Conservation (phyloP, 164 flowering plant genomes). For the Tetracentron sinense region DNA sequence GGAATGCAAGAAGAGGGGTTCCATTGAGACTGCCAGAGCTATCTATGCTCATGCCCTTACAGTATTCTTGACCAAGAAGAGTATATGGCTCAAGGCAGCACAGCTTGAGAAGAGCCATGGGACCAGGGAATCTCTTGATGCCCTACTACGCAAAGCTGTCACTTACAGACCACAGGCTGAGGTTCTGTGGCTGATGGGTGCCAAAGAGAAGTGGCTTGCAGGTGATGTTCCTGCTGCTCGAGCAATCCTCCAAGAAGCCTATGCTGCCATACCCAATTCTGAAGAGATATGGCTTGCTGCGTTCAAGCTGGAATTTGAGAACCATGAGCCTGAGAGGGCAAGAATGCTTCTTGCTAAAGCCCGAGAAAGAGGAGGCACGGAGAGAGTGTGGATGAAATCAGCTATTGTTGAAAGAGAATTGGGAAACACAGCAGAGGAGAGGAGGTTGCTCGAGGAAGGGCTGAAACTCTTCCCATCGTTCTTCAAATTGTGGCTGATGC, state of each 20-base stretch:
- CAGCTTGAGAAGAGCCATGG: constrained; percentile 95
- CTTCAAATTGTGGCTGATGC: constrained; percentile 91
- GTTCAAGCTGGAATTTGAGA: constrained; percentile 94
- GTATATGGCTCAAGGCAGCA: constrained; percentile 96
- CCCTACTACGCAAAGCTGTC: constrained; percentile 76
- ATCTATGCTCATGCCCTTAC: constrained; percentile 89
- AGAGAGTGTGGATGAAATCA: constrained; percentile 97
- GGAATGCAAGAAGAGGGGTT: constrained; percentile 89
- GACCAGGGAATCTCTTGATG: constrained; percentile 88
- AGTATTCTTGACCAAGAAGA: constrained; percentile 82
- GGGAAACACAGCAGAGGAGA: constrained; percentile 68
- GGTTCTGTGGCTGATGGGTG: constrained; percentile 95
- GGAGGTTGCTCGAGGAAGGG: constrained; percentile 73
- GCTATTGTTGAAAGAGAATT: constrained; percentile 90
- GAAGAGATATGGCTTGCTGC: constrained; percentile 99
- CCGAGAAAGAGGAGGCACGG: constrained; percentile 81
- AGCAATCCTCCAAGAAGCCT: constrained; percentile 89
- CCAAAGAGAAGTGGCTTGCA: constrained; percentile 98
- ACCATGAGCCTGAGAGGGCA: constrained; percentile 88
- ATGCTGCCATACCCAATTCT: constrained; percentile 90
- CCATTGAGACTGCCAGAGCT: constrained; percentile 91
- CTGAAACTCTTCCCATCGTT: constrained; percentile 68
- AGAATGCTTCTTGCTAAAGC: constrained; percentile 87
- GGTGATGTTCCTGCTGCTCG: constrained; percentile 95
- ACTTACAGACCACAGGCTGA: constrained; percentile 87